Evolutionary conservation across 768 basidiomycete genomes (phyloP), one percentile per base, ranked within the genome.

Genomic region (Leucocoprinus leucothites): DNA sequence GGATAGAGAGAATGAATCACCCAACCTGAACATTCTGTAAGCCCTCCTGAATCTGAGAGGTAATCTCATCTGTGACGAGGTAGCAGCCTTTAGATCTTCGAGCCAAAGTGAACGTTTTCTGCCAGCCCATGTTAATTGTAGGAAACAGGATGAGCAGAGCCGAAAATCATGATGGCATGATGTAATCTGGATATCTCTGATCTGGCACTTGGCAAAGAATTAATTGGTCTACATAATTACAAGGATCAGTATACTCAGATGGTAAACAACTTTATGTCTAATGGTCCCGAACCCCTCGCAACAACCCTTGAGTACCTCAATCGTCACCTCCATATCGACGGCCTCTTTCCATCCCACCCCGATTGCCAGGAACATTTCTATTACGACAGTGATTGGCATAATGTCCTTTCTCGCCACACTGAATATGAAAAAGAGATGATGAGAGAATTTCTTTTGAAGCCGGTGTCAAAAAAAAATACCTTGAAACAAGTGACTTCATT

Each of bases 381-480:
- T 94, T 94, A 40, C 87, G 82, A 70, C 95, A 97, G 63, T 91
- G 86, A 67, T 97, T 96, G 18, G 95, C 95, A 65, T 96, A 96
- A 66, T 98, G 96, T 1, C 96, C 96, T 61, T 89, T 87, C 68
- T 92, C 86, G 35, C 91, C 91, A 64, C 94, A 97, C 87, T 93
- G 58, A 3, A n/a, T 18, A 11, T 3, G 45, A 25, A 28, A 4
- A 3, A 61, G 54, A 47, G 50, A 50, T 53, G 25, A 53, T 28
- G 35, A 26, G 42, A 38, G 52, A 36, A 18, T 31, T 31, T 31
- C 31, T 31, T n/a, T n/a, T n/a, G n/a, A 44, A 45, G 47, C 11
- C 7, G 18, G 9, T 48, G 13, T 8, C 5, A 49, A 51, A 42
- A 5, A 48, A 46, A 55, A 77, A 56, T 66, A 86, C 89, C 82